Evolutionary conservation across 176 grass and related monocot genomes (phyloP).

Genomic region (Melocanna baccifera): DNA sequence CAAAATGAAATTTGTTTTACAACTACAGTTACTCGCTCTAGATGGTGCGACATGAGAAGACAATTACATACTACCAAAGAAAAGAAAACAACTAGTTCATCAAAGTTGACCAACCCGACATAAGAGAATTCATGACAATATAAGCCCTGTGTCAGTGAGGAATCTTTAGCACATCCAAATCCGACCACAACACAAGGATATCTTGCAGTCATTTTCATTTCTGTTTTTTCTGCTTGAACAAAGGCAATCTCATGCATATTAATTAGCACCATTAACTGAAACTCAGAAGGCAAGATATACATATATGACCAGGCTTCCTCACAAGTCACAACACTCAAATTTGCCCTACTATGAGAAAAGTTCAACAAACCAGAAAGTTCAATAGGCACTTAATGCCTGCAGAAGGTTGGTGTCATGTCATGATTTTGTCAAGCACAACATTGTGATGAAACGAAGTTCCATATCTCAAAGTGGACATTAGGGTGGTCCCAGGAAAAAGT

Average conservation of each 20-base stretch:
- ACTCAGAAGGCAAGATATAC: neutral
- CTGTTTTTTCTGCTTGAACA: neutral
- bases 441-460: neutral
- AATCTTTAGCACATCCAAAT: neutral
- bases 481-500: neutral
- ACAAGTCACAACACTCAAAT: neutral
- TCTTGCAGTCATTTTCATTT: neutral
- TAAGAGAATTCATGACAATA: neutral
- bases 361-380: neutral
- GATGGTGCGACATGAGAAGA: neutral
- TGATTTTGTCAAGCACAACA: conserved; percentile 1
- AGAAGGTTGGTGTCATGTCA: neutral
- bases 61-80: neutral
- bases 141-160: neutral
- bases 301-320: neutral
- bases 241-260: neutral
- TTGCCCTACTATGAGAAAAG: neutral
- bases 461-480: neutral
- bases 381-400: neutral
- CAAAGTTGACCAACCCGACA: neutral
- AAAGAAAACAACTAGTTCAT: neutral
- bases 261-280: neutral
- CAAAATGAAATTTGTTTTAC: conserved; percentile 12
- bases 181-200: neutral
- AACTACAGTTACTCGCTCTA: neutral